Base-by-base conservation (phyloP, 352 stramenopile species). In the Globisporangium echinulatum region DNA sequence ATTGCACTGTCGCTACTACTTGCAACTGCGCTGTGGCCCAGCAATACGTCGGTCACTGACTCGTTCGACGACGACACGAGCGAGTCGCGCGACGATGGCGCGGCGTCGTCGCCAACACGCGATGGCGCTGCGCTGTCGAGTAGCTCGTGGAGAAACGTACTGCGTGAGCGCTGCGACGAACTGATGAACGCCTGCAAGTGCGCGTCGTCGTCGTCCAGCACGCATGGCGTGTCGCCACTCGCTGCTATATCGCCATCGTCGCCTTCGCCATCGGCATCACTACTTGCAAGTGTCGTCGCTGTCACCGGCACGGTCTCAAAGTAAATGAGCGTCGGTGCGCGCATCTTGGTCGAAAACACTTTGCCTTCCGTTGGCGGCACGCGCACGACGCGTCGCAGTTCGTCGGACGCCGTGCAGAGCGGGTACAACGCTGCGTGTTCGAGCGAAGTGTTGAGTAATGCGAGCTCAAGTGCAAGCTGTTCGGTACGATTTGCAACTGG, bases 311-410 rank as follows among this genome's bases (percentile, higher is more conserved):
- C 69, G 11, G 75, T 82, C 56, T 92, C 82, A 1, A 92, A 68
- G 52, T 90, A 90, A 46, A 92, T 85, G 14, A 92, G 63, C 39
- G 82, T 92, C 11, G 82, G 82, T 3, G 82, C 82, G 17, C 82
- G 79, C 77, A 89, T 88, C 69, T 92, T 92, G 8, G 82, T 92
- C n/a, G 82, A 88, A 40, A 92, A 92, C 14, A 92, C 82, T 62
- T 88, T 92, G 53, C 82, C 82, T 74, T 92, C 82, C 8, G 63
- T 84, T 7, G 79, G 79, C 37, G 82, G 79, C 36, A 92, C 82
- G 7, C 82, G 78, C 17, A 92, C 62, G 7, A 92, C 82, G 68
- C 85, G 79, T 57, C 82, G 85, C 25, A 92, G 57, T 43, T 88
- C 72, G 48, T 92, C 82, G 5, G 82, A 92, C 3, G 80, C 82